Evolutionary conservation across 805 yeast species (phyloP).

Genomic region (Hanseniaspora lachancei): DNA sequence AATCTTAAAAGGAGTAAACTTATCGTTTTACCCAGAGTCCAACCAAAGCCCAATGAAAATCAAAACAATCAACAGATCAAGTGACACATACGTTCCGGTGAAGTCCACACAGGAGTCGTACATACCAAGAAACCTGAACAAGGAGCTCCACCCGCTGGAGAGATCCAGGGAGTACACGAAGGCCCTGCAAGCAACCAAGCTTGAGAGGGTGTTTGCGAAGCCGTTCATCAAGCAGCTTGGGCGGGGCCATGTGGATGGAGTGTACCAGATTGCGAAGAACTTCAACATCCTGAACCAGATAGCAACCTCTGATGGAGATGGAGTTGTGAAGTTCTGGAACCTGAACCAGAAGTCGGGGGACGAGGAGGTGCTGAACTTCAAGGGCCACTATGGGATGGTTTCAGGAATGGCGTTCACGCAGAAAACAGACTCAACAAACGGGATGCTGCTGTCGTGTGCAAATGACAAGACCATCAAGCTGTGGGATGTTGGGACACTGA

Average conservation of each 20-base stretch:
- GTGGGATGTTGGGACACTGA: constrained; percentile 54
- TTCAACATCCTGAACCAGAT: constrained; percentile 53
- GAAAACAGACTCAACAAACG: constrained; percentile 28
- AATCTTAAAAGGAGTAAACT: too few species aligned
- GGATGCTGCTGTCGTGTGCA: constrained; percentile 67
- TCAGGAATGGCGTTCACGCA: constrained; percentile 74
- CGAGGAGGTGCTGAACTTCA: constrained; percentile 59
- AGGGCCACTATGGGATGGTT: constrained; percentile 84
- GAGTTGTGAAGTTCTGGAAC: constrained; percentile 89
- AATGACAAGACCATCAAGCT: constrained; percentile 79
- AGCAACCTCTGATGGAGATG: constrained; percentile 93
- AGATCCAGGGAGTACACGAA: constrained; percentile 92
- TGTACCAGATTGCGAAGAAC: constrained; percentile 75
- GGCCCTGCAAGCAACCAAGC: constrained; percentile 86
- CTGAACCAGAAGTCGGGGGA: constrained; percentile 36
- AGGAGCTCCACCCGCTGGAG: constrained; percentile 92
- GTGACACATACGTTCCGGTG: constrained; percentile 87
- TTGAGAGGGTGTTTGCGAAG: constrained; percentile 94
- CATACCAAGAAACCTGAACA: constrained; percentile 77
- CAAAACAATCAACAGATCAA: constrained; percentile 75
- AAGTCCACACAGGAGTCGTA: constrained; percentile 79
- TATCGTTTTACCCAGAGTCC: too few species aligned
- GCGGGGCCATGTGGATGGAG: constrained; percentile 88
- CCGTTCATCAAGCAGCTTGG: constrained; percentile 95
- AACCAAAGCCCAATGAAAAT: constrained; percentile 40